Evolutionary conservation across 257 asterid genomes (phyloP), one percentile per base, ranked within the genome.

Genomic region (Striga asiatica): DNA sequence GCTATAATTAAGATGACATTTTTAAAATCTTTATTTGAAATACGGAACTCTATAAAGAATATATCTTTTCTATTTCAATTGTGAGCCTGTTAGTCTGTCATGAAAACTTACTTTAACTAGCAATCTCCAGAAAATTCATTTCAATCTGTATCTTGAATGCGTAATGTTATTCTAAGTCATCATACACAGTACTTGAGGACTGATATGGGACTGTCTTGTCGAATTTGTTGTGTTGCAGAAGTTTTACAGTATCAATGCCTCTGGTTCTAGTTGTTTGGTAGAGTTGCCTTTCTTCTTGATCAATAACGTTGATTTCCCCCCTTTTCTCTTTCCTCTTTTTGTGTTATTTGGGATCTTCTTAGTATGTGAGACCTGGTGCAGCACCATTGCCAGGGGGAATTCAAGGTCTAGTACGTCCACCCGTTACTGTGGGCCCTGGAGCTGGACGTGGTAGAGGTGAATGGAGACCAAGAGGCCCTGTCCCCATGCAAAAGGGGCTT

Each of bases 321-420:
- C 47, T 39, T 41, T 17, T 53, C 37, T 61, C 35, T 56, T 32
- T 43, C 38, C 55, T 61, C 50, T 35, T 45, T n/a, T 11, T 60
- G 54, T 45, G 22, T 42, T 20, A 18, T 57, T 50, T 68, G 48
- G 56, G 63, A 61, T 68, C 66, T 45, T 41, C 76, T 60, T 70
- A 92, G 99, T 92, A 92, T 72, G 97, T 92, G 79, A 88, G 99
- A 73, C 94, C 95, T 66, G 97, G 97, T 61, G 95, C 89, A 56
- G 74, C 93, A 28, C 95, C 92, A 34, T 62, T 84, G 45, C 25
- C 50, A 3, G 50, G 50, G 9, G 50, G 50, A 8, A 17, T 43
- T 43, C 50, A 43, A 43, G 25, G 24, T 43, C 50, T 17, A 43
- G 50, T 43, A 8, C 50, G 50, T 12, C 74, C 69, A 22, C 71